phyloP scores from a whole-genome alignment of 768 basidiomycete genomes.

The Termitomyces sp. region DNA sequence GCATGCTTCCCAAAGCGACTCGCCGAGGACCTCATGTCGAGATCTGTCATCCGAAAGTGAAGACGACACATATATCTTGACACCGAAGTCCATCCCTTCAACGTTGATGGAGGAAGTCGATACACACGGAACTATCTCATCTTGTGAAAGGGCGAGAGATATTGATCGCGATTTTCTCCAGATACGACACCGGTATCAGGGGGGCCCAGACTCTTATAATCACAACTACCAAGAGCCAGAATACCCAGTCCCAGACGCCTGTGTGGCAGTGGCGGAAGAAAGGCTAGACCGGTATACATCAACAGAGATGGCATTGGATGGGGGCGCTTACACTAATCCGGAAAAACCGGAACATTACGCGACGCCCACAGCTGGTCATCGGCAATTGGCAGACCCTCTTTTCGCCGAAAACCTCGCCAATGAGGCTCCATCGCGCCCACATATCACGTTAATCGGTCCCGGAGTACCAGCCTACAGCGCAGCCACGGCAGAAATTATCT shows the following conservation, averaged over 20 bases:
- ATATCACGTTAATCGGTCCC: neutral
- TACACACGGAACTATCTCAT: neutral
- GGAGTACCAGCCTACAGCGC: neutral
- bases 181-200: neutral
- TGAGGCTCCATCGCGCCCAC: neutral
- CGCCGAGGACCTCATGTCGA: neutral
- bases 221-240: neutral
- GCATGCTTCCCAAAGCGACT: neutral
- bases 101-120: neutral
- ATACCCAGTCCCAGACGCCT: neutral
- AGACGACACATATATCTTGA: neutral
- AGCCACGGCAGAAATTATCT: neutral
- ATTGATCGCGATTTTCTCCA: neutral
- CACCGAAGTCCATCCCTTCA: neutral
- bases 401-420: neutral
- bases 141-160: neutral
- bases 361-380: neutral
- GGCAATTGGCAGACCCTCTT: neutral
- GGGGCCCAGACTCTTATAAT: too few relatives aligned
- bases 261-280: neutral
- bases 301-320: neutral
- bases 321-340: neutral
- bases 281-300: neutral
- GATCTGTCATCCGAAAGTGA: neutral
- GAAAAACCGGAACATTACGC: neutral